These are phyloP conservation scores for Rachicladosporium sp. DNA, from an alignment of 2,329 filamentous ascomycete genomes.

Conservation along the genomic window DNA sequence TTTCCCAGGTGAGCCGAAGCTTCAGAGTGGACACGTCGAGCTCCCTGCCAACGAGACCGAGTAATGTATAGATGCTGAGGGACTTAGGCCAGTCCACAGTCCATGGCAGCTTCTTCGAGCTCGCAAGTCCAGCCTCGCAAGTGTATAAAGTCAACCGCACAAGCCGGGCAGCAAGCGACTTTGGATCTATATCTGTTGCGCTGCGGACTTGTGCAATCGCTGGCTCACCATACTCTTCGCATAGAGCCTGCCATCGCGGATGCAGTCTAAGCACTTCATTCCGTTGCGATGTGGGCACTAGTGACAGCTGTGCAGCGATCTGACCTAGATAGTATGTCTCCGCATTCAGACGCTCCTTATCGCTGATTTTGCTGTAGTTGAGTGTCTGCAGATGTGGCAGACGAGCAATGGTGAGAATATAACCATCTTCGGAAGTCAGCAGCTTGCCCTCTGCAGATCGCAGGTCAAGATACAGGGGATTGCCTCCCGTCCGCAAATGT, in stretches of 20 bases:
- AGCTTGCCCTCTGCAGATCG: conserved; percentile 27
- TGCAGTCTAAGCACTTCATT: conserved; percentile 49
- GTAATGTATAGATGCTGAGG: conserved; percentile 69
- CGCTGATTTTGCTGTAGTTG: conserved; percentile 58
- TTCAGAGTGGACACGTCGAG: conserved; percentile 53
- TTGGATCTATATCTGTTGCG: conserved; percentile 46
- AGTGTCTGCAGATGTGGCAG: conserved; percentile 54
- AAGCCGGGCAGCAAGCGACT: conserved; percentile 70
- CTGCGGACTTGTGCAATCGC: conserved; percentile 28
- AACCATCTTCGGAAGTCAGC: conserved; percentile 60
- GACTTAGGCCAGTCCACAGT: conserved; percentile 53
- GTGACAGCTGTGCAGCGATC: conserved; percentile 63
- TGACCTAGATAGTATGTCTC: conserved; percentile 87
- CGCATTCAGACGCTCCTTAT: conserved; percentile 68
- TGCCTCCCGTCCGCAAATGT: conserved; percentile 69
- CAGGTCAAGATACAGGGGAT: conserved; percentile 64
- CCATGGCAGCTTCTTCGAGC: conserved; percentile 7
- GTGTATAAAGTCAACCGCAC: conserved; percentile 47
- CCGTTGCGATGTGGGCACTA: conserved; percentile 42
- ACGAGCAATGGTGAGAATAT: conserved; percentile 77
- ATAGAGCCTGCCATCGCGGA: conserved; percentile 61
- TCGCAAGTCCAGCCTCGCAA: conserved; percentile 8
- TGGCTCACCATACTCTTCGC: conserved; percentile 62
- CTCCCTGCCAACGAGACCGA: conserved; percentile 62
- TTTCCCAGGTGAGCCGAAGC: conserved; percentile 70